These are phyloP conservation scores for Nymphaea colorata DNA, from an alignment of 164 flowering plant species.

Conservation along the genomic window DNA sequence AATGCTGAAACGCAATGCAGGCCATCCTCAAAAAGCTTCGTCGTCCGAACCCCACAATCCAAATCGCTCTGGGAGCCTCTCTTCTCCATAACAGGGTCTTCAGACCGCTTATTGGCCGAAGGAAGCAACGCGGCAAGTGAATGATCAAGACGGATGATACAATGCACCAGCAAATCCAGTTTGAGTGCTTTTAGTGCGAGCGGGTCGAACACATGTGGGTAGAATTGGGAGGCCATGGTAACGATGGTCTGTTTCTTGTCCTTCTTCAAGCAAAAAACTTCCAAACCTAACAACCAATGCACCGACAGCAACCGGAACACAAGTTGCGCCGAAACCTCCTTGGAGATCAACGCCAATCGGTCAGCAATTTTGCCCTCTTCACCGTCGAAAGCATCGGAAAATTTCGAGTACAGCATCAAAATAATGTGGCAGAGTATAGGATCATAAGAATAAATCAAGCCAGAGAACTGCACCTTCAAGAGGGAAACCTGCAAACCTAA, in stretches of 20 bases:
- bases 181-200: slow-evolving; percentile 77
- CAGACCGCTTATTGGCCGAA: slow-evolving; percentile 10
- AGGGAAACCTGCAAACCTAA: slow-evolving; percentile 79
- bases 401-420: slow-evolving; percentile 51
- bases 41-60: slow-evolving; percentile 16
- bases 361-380: slow-evolving; percentile 60
- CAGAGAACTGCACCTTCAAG: slow-evolving; percentile 91
- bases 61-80: background rate
- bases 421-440: slow-evolving; percentile 76
- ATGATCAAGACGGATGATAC: slow-evolving; percentile 24
- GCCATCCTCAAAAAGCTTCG: slow-evolving; percentile 62
- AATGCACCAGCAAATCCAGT: slow-evolving; percentile 67
- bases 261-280: slow-evolving; percentile 18
- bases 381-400: slow-evolving; percentile 67
- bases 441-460: slow-evolving; percentile 74
- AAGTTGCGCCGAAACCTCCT: slow-evolving; percentile 48
- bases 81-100: background rate
- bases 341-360: slow-evolving; percentile 51
- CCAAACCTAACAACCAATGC: slow-evolving; percentile 79
- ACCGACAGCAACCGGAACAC: slow-evolving; percentile 70
- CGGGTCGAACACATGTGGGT: slow-evolving; percentile 75
- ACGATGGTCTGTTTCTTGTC: slow-evolving; percentile 23
- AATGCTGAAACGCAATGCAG: slow-evolving; percentile 70
- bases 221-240: slow-evolving; percentile 34
- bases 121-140: slow-evolving; percentile 9